phyloP scores from a whole-genome alignment of 306 rosid genomes.

The Rosa multiflora region DNA sequence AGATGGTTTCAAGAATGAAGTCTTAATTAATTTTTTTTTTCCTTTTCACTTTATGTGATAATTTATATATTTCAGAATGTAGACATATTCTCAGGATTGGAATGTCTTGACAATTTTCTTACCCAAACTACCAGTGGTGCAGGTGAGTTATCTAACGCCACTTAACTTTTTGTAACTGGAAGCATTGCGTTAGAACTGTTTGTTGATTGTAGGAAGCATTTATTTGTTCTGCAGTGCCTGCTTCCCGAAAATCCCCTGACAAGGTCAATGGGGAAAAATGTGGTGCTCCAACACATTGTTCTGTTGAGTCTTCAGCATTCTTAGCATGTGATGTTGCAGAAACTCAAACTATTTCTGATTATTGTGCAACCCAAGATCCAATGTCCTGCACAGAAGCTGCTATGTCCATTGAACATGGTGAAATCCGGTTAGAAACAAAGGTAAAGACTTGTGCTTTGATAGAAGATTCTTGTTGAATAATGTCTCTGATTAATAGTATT shows the following conservation, averaged over 20 bases:
- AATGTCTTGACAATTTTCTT: slow-evolving; percentile 51
- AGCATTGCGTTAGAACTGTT: neutral
- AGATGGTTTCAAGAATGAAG: neutral
- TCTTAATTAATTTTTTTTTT: neutral
- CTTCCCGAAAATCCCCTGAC: neutral
- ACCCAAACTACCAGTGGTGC: slow-evolving; percentile 20
- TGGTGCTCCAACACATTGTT: slow-evolving; percentile 27
- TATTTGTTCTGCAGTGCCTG: neutral
- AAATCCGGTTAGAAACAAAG: slow-evolving; percentile 32
- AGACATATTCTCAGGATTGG: slow-evolving; percentile 57
- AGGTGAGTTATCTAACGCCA: slow-evolving; percentile 29
- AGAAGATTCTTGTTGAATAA: neutral
- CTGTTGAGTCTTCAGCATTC: slow-evolving; percentile 14
- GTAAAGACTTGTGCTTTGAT: slow-evolving; percentile 21
- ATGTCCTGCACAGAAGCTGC: slow-evolving; percentile 14
- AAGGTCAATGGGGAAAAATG: slow-evolving; percentile 34
- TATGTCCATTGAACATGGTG: slow-evolving; percentile 11
- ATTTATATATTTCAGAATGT: slow-evolving; percentile 43
- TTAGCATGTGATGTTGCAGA: slow-evolving; percentile 35
- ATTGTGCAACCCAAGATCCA: slow-evolving; percentile 23
- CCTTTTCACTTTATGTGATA: slow-evolving; percentile 5
- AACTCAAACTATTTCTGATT: slow-evolving; percentile 28
- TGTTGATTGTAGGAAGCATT: neutral
- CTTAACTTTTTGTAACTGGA: neutral
- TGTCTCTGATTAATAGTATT: neutral